Conservation (phyloP, 306 rosid species). For the Ormosia emarginata region DNA sequence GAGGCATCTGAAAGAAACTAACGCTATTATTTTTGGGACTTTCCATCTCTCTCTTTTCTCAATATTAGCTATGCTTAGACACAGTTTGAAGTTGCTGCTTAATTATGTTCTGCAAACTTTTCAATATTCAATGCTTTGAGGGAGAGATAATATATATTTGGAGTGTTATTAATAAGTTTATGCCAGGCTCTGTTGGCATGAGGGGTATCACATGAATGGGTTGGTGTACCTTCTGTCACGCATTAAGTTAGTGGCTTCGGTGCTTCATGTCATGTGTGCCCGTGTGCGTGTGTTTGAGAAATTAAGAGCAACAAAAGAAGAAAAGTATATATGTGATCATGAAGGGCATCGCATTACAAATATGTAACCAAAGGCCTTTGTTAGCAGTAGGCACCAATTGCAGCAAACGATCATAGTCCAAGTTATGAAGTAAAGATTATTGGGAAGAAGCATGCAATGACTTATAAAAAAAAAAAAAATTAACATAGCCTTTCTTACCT, state of each 20-base stretch:
- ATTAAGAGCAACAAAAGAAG: background rate
- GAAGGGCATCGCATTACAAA: background rate
- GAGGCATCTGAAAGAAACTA: conserved; percentile 70
- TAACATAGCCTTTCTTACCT: too few species aligned
- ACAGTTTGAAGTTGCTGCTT: background rate
- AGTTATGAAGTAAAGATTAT: background rate
- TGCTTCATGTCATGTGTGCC: background rate
- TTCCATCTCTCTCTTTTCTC: conserved; percentile 33
- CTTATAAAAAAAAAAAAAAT: too few species aligned
- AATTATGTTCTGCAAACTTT: background rate
- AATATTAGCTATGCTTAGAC: background rate
- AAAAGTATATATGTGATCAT: background rate
- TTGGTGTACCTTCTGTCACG: conserved; percentile 60
- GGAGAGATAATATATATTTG: background rate
- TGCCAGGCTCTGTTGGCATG: conserved; percentile 40
- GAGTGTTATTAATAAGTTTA: conserved; percentile 7
- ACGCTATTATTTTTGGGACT: conserved; percentile 20
- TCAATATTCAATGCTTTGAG: background rate
- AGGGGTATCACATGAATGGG: conserved; percentile 57
- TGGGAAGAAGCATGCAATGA: background rate
- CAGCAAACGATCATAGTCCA: background rate
- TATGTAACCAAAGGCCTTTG: background rate
- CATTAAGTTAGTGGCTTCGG: background rate
- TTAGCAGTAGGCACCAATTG: background rate
- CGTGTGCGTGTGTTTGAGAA: background rate